phyloP scores from a whole-genome alignment of 2,329 filamentous ascomycete genomes.

The Pseudogymnoascus sp. region DNA sequence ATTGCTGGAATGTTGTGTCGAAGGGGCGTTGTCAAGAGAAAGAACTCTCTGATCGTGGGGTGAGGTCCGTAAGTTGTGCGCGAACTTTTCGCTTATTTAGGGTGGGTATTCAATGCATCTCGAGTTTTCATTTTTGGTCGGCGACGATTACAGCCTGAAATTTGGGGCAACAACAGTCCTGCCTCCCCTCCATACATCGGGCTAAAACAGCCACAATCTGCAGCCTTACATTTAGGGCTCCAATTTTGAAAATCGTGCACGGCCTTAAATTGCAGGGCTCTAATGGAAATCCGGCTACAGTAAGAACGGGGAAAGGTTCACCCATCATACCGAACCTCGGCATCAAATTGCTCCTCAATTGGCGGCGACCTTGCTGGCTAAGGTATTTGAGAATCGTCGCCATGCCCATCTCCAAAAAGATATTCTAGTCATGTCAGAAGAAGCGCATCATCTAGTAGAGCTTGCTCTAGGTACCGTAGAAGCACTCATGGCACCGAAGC shows the following conservation, averaged over 20 bases:
- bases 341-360: slow-evolving; percentile 3
- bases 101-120: slow-evolving; percentile 10
- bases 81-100: slow-evolving; percentile 17
- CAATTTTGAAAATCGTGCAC: neutral
- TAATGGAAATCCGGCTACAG: neutral
- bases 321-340: slow-evolving; percentile 16
- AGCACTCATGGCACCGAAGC: slow-evolving; percentile 33
- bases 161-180: neutral
- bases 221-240: neutral
- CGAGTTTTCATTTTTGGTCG: slow-evolving; percentile 11
- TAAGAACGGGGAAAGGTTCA: neutral
- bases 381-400: neutral
- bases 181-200: neutral
- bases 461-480: slow-evolving; percentile 27
- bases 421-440: slow-evolving; percentile 22
- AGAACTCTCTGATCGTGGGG: slow-evolving; percentile 10
- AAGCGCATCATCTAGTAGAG: slow-evolving; percentile 22
- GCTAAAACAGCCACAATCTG: too few species aligned
- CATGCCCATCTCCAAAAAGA: neutral
- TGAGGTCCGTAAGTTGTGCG: slow-evolving; percentile 12
- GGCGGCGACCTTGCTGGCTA: slow-evolving; percentile 10
- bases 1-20: slow-evolving; percentile 34
- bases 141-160: slow-evolving; percentile 1
- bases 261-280: slow-evolving; percentile 2
- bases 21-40: slow-evolving; percentile 37